phyloP scores from a whole-genome alignment of 768 basidiomycete genomes.

The Sporobolomyces roseus region DNA sequence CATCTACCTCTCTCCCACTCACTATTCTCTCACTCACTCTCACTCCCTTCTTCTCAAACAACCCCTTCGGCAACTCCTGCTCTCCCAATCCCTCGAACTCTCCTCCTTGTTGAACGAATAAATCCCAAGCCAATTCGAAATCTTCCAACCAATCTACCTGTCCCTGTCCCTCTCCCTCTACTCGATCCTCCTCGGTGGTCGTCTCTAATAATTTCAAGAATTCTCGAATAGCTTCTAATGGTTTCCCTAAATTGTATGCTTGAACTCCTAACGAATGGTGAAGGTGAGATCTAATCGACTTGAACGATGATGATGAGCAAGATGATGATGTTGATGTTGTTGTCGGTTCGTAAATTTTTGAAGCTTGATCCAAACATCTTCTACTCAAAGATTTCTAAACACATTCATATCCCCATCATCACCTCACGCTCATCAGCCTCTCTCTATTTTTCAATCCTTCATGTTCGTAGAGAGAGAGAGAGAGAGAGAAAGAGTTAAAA shows the following conservation, averaged over 20 bases:
- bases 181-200: constrained; percentile 35
- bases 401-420: too few relatives aligned
- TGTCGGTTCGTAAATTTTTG: constrained; percentile 45
- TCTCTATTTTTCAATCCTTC: too few relatives aligned
- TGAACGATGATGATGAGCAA: constrained; percentile 30
- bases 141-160: constrained; percentile 61
- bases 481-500: neutral
- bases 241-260: constrained; percentile 84
- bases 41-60: constrained; percentile 14
- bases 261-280: constrained; percentile 62
- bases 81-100: constrained; percentile 42
- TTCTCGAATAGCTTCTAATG: constrained; percentile 67
- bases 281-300: constrained; percentile 47
- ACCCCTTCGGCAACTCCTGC: constrained; percentile 45
- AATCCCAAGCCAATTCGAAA: constrained; percentile 76
- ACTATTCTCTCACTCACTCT: too few relatives aligned
- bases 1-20: neutral
- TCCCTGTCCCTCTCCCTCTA: neutral
- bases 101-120: neutral
- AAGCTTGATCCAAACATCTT: constrained; percentile 49
- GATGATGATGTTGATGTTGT: neutral
- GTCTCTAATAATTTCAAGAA: constrained; percentile 65
- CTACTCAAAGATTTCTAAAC: constrained; percentile 50
- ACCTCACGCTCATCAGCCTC: too few relatives aligned
- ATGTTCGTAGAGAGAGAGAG: neutral